Evolutionary conservation across 106 monocot genomes (phyloP), one percentile per base, ranked within the genome.

Genomic region (Acanthochlamys bracteata): DNA sequence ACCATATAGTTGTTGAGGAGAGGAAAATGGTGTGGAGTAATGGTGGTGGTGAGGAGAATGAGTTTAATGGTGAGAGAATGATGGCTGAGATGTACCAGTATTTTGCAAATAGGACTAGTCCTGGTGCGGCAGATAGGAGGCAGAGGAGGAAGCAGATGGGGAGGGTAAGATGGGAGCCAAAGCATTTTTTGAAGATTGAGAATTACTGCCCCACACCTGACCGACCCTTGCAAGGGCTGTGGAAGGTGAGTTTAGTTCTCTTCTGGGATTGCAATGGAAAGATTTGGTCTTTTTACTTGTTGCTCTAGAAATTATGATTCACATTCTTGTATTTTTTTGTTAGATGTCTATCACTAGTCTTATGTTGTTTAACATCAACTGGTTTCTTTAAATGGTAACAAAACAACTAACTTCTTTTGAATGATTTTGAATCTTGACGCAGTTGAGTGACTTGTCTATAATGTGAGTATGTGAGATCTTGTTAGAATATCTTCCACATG

Each of bases 21-120:
- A 59, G 58, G 71, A 55, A 20, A 55, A 20, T 20, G 53, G 26
- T 66, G 39, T 61, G 40, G 25, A 13, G 77, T 75, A 45, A 14
- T 12, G 12, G 8, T 0, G 64, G 63, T 16, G 55, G n/a, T 15
- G 56, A 64, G 68, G 14, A 22, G 71, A 22, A 75, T 69, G 26
- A 57, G 76, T 33, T 33, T 33, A 33, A 33, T 33, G 33, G 33
- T 4, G 89, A 99, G 27, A 66, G 68, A 23, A 11, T 77, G 73
- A 80, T 75, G 82, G 63, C 77, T 13, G 92, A 89, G 63, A 77
- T 92, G n/a, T 99, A 99, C 55, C 81, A 77, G 66, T 82, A 92
- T 61, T 89, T 99, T 65, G 92, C 98, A 13, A 99, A 99, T 55
- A 66, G 80, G 69, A 89, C 75, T 20, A 99, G 85, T 68, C 85